These are phyloP conservation scores for Mallotus japonicus DNA, from an alignment of 441 rosid genomes.

Conservation along the genomic window DNA sequence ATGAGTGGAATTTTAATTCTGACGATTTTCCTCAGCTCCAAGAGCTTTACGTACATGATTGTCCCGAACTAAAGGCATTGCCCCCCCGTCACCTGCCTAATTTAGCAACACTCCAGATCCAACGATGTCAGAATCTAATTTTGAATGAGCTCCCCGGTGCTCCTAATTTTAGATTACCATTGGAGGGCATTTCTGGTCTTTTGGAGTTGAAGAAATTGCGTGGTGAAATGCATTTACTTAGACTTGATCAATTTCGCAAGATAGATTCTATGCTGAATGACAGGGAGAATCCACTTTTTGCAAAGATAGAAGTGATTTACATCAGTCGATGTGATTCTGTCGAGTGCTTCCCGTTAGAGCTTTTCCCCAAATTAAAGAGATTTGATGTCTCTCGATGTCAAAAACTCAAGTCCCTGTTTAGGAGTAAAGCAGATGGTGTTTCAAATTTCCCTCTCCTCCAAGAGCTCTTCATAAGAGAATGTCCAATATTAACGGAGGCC, in stretches of 20 bases:
- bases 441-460: constrained; percentile 21
- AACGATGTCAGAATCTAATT: constrained; percentile 2
- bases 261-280: not conserved
- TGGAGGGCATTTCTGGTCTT: not conserved
- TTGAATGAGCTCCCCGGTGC: constrained; percentile 8
- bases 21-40: constrained; percentile 26
- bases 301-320: not conserved
- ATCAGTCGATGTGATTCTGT: not conserved
- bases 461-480: constrained; percentile 16
- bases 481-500: constrained; percentile 17
- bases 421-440: not conserved
- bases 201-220: constrained; percentile 31
- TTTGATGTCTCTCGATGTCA: constrained; percentile 16
- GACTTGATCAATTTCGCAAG: not conserved
- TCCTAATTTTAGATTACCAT: not conserved
- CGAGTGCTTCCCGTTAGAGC: constrained; percentile 5
- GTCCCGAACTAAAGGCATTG: constrained; percentile 18
- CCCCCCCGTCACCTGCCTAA: too few relatives aligned
- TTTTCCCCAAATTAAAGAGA: not conserved
- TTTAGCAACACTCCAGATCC: constrained; percentile 12
- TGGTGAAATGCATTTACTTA: constrained; percentile 25
- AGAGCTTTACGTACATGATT: constrained; percentile 14
- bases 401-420: constrained; percentile 11
- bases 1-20: constrained; percentile 25
- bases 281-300: not conserved